These are phyloP conservation scores for Cyberlindnera amylophila DNA, from an alignment of 805 yeast species.

Conservation along the genomic window DNA sequence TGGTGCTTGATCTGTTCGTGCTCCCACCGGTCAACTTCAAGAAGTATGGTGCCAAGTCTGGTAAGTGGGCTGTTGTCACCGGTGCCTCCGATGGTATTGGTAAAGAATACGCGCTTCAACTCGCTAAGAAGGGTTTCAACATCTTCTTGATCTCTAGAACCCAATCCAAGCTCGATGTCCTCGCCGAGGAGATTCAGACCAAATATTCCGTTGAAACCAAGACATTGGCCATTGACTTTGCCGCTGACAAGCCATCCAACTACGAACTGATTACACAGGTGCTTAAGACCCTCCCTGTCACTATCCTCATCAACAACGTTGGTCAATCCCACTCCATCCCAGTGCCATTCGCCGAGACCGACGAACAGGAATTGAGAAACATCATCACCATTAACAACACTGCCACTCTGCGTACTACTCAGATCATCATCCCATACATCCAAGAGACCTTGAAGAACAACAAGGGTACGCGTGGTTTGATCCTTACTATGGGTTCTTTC, in stretches of 20 bases:
- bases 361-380: conserved; percentile 64
- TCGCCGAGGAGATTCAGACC: conserved; percentile 59
- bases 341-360: conserved; percentile 84
- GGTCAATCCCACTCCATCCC: conserved; percentile 95
- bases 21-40: conserved; percentile 54
- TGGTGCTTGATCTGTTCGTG: conserved; percentile 59
- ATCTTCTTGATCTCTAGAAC: conserved; percentile 84
- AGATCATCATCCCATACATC: conserved; percentile 71
- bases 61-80: conserved; percentile 91
- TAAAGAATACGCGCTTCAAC: conserved; percentile 81
- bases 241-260: conserved; percentile 55
- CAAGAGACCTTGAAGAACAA: conserved; percentile 42
- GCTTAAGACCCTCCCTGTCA: conserved; percentile 51
- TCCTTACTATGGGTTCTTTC: conserved; percentile 94
- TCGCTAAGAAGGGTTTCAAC: conserved; percentile 83
- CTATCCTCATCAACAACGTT: conserved; percentile 85
- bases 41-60: conserved; percentile 71
- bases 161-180: conserved; percentile 61
- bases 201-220: conserved; percentile 62
- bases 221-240: conserved; percentile 73
- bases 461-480: conserved; percentile 58
- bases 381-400: conserved; percentile 83
- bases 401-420: conserved; percentile 82
- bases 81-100: conserved; percentile 99
- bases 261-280: conserved; percentile 48